phyloP scores from a whole-genome alignment of 805 yeast genomes.

The Monosporozyma servazzii region DNA sequence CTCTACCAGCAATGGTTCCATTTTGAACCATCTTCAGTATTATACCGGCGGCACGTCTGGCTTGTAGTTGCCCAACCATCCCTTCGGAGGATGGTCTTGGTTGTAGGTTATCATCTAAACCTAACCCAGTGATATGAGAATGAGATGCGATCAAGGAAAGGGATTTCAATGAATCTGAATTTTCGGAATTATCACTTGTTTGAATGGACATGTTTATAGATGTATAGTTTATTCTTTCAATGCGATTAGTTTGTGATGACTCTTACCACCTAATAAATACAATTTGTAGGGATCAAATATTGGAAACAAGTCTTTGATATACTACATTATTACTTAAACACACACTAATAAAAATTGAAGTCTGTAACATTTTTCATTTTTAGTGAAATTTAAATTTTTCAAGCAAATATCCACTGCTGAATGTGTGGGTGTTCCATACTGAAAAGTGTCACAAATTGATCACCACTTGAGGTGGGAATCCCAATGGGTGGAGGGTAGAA shows the following conservation, averaged over 20 bases:
- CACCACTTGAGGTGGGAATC: too few relatives aligned
- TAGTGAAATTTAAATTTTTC: background rate
- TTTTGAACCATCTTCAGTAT: constrained; percentile 87
- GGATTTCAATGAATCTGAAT: constrained; percentile 44
- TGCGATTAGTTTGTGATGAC: background rate
- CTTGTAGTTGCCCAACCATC: constrained; percentile 94
- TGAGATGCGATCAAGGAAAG: constrained; percentile 91
- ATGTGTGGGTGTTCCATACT: background rate
- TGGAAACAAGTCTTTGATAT: too few relatives aligned
- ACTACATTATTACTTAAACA: too few relatives aligned
- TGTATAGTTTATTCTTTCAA: too few relatives aligned
- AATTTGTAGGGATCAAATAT: too few relatives aligned
- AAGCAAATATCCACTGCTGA: background rate
- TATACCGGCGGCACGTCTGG: constrained; percentile 93
- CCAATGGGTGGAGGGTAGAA: too few relatives aligned
- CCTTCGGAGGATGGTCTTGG: constrained; percentile 84
- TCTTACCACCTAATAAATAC: background rate
- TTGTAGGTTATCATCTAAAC: constrained; percentile 83
- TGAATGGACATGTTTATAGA: constrained; percentile 31
- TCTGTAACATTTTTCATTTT: background rate
- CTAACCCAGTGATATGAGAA: constrained; percentile 92
- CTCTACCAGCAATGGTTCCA: constrained; percentile 94
- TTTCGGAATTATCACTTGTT: constrained; percentile 30
- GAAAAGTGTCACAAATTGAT: background rate
- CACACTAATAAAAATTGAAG: background rate